Evolutionary conservation across 176 grass and related monocot species (phyloP).

Genomic region (Saccharum spontaneum): DNA sequence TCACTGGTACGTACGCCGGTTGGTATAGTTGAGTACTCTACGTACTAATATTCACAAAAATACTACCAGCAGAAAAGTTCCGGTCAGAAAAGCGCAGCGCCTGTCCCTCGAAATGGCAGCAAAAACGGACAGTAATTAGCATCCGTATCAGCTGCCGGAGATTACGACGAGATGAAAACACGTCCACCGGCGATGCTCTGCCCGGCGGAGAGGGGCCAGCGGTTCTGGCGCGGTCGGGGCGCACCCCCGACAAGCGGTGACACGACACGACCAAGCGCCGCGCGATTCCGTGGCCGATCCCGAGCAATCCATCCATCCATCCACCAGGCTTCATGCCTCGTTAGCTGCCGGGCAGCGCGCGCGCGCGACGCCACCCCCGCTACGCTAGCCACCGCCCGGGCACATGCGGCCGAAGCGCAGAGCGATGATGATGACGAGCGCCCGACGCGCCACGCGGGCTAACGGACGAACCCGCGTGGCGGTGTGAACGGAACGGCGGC

Average conservation of each 20-base stretch:
- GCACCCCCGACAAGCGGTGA: neutral
- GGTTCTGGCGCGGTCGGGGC: neutral
- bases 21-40: neutral
- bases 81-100: neutral
- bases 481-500: slow-evolving; percentile 14
- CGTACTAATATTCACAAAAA: no score
- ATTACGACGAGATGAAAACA: neutral
- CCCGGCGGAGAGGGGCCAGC: slow-evolving; percentile 13
- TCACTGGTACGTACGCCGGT: neutral
- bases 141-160: neutral
- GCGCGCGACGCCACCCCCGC: neutral
- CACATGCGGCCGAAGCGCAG: slow-evolving; percentile 4
- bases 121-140: neutral
- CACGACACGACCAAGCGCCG: slow-evolving; percentile 8
- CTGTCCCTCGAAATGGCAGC: neutral
- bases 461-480: neutral
- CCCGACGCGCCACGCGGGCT: neutral
- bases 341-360: neutral
- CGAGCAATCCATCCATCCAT: neutral
- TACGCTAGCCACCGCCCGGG: neutral
- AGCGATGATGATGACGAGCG: neutral
- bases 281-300: neutral
- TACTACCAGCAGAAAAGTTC: neutral
- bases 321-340: neutral
- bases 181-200: neutral